Evolutionary conservation across 768 basidiomycete genomes (phyloP).

Genomic region (Hygrocybe coccinea): DNA sequence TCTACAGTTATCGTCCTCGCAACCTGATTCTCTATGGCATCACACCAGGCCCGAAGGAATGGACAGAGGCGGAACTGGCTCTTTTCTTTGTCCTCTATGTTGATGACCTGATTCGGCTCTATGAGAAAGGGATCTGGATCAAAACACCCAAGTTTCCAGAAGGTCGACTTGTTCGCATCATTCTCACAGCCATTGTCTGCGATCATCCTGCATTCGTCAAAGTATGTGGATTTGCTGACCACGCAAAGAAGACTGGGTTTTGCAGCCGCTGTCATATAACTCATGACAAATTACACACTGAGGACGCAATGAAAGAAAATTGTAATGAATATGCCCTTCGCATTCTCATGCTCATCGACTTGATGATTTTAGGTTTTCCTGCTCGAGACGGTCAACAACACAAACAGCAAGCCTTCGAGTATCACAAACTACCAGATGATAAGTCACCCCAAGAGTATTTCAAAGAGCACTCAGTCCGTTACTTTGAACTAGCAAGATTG

Average conservation of each 20-base stretch:
- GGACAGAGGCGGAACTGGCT: conserved; percentile 16
- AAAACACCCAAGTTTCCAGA: conserved; percentile 15
- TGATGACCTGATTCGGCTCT: conserved; percentile 19
- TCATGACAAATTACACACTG: conserved; percentile 16
- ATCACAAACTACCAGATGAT: background rate
- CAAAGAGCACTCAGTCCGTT: background rate
- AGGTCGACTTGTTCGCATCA: conserved; percentile 23
- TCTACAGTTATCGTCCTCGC: conserved; percentile 18
- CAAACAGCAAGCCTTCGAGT: background rate
- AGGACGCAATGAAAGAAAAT: conserved; percentile 12
- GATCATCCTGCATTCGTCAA: conserved; percentile 32
- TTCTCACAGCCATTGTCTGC: conserved; percentile 25
- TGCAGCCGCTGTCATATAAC: conserved; percentile 27
- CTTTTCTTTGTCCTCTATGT: conserved; percentile 14
- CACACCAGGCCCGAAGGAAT: conserved; percentile 25
- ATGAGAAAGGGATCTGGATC: conserved; percentile 17
- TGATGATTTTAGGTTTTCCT: background rate
- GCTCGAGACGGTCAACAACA: background rate
- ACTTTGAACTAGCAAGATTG: conserved; percentile 20
- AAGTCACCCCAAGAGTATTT: background rate
- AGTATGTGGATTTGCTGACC: conserved; percentile 24
- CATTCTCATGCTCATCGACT: too few relatives aligned
- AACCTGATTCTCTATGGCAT: conserved; percentile 22
- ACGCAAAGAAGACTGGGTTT: conserved; percentile 21
- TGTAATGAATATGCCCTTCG: background rate